Evolutionary conservation across 2,329 filamentous ascomycete genomes (phyloP), one percentile per base, ranked within the genome.

Genomic region (Scedosporium dehoogii): DNA sequence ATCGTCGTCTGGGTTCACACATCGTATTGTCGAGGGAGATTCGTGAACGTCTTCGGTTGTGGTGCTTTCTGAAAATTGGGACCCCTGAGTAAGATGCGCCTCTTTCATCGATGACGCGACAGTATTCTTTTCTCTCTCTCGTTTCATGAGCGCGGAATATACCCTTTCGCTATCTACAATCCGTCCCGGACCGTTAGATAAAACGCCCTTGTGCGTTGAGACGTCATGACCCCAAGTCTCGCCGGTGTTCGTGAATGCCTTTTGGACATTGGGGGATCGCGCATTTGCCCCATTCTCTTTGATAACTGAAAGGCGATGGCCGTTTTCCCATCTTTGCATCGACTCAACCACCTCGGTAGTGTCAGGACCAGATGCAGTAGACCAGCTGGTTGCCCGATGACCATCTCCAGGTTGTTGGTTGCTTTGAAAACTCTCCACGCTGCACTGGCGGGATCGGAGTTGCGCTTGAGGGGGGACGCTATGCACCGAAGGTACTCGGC

Each of bases 371-470:
- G 21, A 10, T 41, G 23, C 57, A 38, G 10, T 38, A 23, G 82
- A 82, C 88, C 88, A 91, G 70, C 88, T 91, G 1, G 87, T 90
- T 59, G 90, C 83, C 23, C 87, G 76, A n/a, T 85, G 88, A 66
- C 76, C 82, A 21, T 84, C 80, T 46, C 83, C 80, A 14, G 72
- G 75, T 1, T 68, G 68, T 59, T 73, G 73, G 48, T 70, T 75
- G 61, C 74, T 78, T 23, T 66, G 67, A 2, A 81, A 66, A 64
- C 79, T 85, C 64, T 81, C 81, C 4, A 85, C 67, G 64, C 84
- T 86, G 1, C 82, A 83, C 66, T 80, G 75, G 42, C 79, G 78
- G 6, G 83, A 85, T 59, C 73, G 76, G 55, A 82, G 69, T 62
- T 78, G 74, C 57, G 81, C 77, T 42, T 72, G 10, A 16, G 16